Conservation (phyloP, 257 asterid genomes). For the Solanum infundibuliforme region DNA sequence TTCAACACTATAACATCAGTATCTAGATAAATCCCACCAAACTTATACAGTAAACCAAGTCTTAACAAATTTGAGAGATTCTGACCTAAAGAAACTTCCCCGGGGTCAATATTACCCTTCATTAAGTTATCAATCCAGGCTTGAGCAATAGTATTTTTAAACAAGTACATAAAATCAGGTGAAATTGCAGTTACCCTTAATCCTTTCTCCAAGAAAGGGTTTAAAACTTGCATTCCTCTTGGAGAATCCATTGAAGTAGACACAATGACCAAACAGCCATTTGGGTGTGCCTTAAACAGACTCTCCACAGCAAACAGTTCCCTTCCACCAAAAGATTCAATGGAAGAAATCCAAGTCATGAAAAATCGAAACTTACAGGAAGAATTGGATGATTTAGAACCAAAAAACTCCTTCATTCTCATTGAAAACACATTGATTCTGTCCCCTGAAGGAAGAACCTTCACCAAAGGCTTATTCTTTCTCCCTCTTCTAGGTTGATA, state of each 20-base stretch:
- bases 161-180: slow-evolving; percentile 56
- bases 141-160: slow-evolving; percentile 56
- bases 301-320: slow-evolving; percentile 46
- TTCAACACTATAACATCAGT: slow-evolving; percentile 61
- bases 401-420: slow-evolving; percentile 52
- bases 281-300: slow-evolving; percentile 58
- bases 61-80: slow-evolving; percentile 77
- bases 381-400: slow-evolving; percentile 14
- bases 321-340: slow-evolving; percentile 48
- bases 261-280: slow-evolving; percentile 55
- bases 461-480: slow-evolving; percentile 18
- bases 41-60: slow-evolving; percentile 63
- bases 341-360: slow-evolving; percentile 84
- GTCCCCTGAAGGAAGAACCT: slow-evolving; percentile 13
- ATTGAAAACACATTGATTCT: slow-evolving; percentile 27
- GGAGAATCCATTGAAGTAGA: slow-evolving; percentile 68
- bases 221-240: slow-evolving; percentile 43
- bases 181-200: slow-evolving; percentile 46
- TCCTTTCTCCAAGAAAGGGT: slow-evolving; percentile 50
- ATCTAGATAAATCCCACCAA: slow-evolving; percentile 87
- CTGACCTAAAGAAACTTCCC: slow-evolving; percentile 78
- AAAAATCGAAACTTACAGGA: slow-evolving; percentile 51
- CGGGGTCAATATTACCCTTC: slow-evolving; percentile 53
- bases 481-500: slow-evolving; percentile 20
- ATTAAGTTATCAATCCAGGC: slow-evolving; percentile 52